These are phyloP conservation scores for Crithidia bombi DNA, from an alignment of 208 protist species.

Conservation along the genomic window DNA sequence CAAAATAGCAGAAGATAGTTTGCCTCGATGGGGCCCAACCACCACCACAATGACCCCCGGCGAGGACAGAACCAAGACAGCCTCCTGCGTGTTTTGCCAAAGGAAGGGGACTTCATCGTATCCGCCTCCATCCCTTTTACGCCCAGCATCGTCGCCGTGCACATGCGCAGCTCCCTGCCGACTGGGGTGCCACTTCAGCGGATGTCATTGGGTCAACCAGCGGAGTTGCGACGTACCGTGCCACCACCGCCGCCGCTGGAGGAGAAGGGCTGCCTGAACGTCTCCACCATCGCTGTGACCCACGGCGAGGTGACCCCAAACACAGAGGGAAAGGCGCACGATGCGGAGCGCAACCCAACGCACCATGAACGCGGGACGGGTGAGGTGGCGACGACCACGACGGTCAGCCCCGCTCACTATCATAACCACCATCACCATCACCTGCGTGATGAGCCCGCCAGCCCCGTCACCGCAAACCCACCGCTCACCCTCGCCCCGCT, in stretches of 20 bases:
- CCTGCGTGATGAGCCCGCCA: neutral
- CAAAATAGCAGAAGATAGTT: too few species aligned
- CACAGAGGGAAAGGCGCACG: neutral
- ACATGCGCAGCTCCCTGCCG: neutral
- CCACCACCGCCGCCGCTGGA: neutral
- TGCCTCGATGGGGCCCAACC: neutral
- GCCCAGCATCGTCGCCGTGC: neutral
- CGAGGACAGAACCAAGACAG: neutral
- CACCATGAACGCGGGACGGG: too few species aligned
- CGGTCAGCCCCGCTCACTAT: neutral
- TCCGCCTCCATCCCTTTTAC: constrained; percentile 5
- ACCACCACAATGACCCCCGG: neutral
- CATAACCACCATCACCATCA: neutral
- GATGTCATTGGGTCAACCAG: neutral
- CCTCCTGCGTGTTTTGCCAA: neutral
- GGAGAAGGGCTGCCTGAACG: neutral
- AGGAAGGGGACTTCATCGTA: constrained; percentile 7
- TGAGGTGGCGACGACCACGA: too few species aligned
- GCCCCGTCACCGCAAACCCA: neutral
- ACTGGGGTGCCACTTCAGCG: neutral
- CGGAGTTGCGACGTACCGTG: too few species aligned
- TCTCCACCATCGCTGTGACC: neutral
- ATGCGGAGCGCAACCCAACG: too few species aligned
- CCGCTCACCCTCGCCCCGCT: neutral
- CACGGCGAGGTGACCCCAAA: too few species aligned